Percentiles rank a stretch among this genome's conserved stretches.
phyloP scores from a whole-genome alignment of 2,329 filamentous ascomycete genomes.

The Domatiomyces catenatus region DNA sequence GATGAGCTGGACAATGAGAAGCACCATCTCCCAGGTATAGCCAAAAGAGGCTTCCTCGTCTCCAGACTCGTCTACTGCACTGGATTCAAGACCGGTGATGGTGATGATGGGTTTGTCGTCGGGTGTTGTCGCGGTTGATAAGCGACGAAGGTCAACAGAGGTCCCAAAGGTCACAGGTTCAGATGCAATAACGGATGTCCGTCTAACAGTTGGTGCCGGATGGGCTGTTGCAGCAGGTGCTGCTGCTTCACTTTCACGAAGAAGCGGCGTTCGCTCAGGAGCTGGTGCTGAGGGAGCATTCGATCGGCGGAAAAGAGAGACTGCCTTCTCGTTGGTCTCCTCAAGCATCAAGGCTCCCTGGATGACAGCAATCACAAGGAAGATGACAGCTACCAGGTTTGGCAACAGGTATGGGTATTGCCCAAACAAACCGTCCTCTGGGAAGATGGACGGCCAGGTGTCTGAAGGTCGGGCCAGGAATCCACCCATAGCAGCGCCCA shows the following conservation, averaged over 20 bases:
- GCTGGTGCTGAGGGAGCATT: background rate
- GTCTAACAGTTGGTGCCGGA: background rate
- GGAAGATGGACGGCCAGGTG: slow-evolving; percentile 1
- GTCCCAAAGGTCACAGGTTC: slow-evolving; percentile 2
- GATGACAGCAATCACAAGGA: slow-evolving; percentile 1
- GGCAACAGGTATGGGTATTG: slow-evolving; percentile 6
- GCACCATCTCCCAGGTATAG: slow-evolving; percentile 1
- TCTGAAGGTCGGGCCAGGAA: slow-evolving; percentile 3
- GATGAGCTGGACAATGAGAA: slow-evolving; percentile 12
- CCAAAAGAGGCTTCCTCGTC: background rate
- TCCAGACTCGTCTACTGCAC: background rate
- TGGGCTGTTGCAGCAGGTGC: background rate
- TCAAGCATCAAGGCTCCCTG: slow-evolving; percentile 2
- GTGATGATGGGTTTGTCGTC: background rate
- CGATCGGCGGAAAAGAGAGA: background rate
- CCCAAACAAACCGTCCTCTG: slow-evolving; percentile 3
- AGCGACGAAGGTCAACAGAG: slow-evolving; percentile 2
- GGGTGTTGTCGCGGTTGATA: slow-evolving; percentile 1
- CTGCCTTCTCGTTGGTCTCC: slow-evolving; percentile 2
- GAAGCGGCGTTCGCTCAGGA: slow-evolving; percentile 2
- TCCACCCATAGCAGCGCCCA: slow-evolving; percentile 5
- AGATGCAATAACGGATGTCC: background rate
- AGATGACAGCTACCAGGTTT: slow-evolving; percentile 3
- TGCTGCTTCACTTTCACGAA: background rate
- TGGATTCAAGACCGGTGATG: background rate